These are phyloP conservation scores for Escovopsis sp. DNA, from an alignment of 2,329 filamentous ascomycete species.

Conservation along the genomic window DNA sequence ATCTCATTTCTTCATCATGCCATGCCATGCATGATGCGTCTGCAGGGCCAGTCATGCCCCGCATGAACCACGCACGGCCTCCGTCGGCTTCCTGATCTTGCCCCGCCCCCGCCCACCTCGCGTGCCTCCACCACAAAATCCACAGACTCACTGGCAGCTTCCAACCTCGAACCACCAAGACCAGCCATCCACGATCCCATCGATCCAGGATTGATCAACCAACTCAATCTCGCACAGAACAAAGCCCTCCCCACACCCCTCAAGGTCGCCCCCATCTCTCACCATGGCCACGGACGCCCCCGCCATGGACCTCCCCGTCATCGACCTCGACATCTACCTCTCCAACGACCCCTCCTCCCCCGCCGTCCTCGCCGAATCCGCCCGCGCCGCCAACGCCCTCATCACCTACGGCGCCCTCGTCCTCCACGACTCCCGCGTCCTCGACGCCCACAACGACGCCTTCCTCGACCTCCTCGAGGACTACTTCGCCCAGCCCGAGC, in stretches of 20 bases:
- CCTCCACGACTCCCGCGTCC: conserved; percentile 44
- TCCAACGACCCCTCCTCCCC: conserved; percentile 26
- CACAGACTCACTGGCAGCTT: too few relatives aligned
- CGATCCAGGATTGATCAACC: not conserved
- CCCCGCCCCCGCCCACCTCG: too few relatives aligned
- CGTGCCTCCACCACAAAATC: too few relatives aligned
- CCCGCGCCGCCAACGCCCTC: conserved; percentile 38
- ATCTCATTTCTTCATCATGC: too few relatives aligned
- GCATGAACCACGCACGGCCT: too few relatives aligned
- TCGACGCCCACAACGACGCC: conserved; percentile 37
- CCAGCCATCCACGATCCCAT: too few relatives aligned
- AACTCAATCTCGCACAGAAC: too few relatives aligned
- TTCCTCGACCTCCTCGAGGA: conserved; percentile 50
- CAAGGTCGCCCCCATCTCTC: not conserved
- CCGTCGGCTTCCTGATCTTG: conserved; percentile 3
- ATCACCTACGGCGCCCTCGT: conserved; percentile 46
- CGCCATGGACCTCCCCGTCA: conserved; percentile 43
- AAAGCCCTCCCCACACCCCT: not conserved
- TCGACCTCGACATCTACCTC: conserved; percentile 45
- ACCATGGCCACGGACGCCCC: conserved; percentile 2
- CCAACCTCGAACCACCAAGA: too few relatives aligned
- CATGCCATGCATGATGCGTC: too few relatives aligned
- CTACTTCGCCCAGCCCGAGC: conserved; percentile 45
- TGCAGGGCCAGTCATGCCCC: too few relatives aligned
- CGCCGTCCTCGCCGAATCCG: conserved; percentile 35